Percentiles rank a stretch among this genome's conserved stretches.
These are phyloP conservation scores for Clonostachys chloroleuca DNA, from an alignment of 2,329 filamentous ascomycete species.

Conservation along the genomic window DNA sequence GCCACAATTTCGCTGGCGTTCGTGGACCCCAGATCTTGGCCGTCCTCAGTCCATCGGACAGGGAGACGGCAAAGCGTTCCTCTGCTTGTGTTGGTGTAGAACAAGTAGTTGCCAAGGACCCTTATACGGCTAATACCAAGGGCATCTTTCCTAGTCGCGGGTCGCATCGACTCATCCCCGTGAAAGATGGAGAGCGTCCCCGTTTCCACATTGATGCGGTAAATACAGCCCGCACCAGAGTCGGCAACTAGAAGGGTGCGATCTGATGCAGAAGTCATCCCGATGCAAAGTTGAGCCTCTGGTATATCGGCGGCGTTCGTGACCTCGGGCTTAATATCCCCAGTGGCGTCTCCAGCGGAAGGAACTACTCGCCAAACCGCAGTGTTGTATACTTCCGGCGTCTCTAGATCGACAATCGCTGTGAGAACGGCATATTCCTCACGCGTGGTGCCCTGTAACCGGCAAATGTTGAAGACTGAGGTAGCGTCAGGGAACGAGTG, in stretches of 20 bases:
- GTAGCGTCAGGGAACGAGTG: constrained; percentile 4
- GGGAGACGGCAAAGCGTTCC: constrained; percentile 3
- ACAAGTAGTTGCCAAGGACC: constrained; percentile 1
- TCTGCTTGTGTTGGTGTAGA: constrained; percentile 3
- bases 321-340: not conserved
- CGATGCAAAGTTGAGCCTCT: constrained; percentile 1
- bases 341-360: not conserved
- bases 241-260: constrained; percentile 1
- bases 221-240: constrained; percentile 1
- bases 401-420: constrained; percentile 3
- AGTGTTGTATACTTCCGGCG: constrained; percentile 1
- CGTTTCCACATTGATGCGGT: constrained; percentile 1
- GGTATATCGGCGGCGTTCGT: constrained; percentile 2
- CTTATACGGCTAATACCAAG: constrained; percentile 5
- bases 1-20: not conserved
- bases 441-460: not conserved
- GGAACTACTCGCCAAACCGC: constrained; percentile 2
- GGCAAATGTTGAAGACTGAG: constrained; percentile 4
- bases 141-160: not conserved
- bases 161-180: not conserved
- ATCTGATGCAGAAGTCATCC: constrained; percentile 1
- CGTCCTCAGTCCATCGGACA: constrained; percentile 1
- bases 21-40: not conserved
- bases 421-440: constrained; percentile 6
- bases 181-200: not conserved